A percentile compares a stretch with the other conserved stretches of the same genome.
phyloP scores from a whole-genome alignment of 495 filamentous ascomycete species.

The Glonium stellatum region DNA sequence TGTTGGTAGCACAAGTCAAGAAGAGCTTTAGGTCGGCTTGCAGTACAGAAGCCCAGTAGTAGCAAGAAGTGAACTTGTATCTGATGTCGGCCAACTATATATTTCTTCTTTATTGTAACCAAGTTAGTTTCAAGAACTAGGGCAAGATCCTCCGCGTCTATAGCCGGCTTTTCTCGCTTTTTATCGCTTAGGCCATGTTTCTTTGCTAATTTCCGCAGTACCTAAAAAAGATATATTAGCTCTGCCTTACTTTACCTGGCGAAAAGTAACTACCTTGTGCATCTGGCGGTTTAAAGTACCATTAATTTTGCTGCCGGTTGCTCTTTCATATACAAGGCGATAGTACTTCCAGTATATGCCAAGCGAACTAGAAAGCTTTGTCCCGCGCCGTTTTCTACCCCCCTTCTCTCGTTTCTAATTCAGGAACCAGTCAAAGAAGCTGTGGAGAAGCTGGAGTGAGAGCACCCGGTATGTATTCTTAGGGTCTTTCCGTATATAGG shows the following conservation, averaged over 20 bases:
- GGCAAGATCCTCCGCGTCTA: constrained; percentile 30
- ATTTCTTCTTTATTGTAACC: constrained; percentile 32
- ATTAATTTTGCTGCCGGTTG: neutral
- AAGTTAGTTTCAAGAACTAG: constrained; percentile 30
- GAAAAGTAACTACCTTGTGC: neutral
- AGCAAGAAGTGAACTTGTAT: constrained; percentile 1
- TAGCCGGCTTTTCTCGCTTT: constrained; percentile 29
- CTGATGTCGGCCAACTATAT: constrained; percentile 26
- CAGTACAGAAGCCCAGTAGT: constrained; percentile 29
- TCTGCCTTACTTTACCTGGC: too few species aligned
- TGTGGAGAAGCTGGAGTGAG: neutral
- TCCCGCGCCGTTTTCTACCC: neutral
- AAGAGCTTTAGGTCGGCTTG: constrained; percentile 29
- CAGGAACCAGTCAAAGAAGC: neutral
- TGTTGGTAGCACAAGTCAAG: constrained; percentile 31
- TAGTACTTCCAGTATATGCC: neutral
- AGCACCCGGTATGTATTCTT: neutral
- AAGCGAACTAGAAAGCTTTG: neutral
- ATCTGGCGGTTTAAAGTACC: neutral
- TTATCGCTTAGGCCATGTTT: constrained; percentile 27
- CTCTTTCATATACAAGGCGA: neutral
- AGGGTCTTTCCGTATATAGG: neutral
- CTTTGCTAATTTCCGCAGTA: neutral
- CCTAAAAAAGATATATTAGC: neutral
- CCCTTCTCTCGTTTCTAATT: neutral